These are phyloP conservation scores for Closterium sp. DNA, from an alignment of 139 green algal species.

Conservation along the genomic window DNA sequence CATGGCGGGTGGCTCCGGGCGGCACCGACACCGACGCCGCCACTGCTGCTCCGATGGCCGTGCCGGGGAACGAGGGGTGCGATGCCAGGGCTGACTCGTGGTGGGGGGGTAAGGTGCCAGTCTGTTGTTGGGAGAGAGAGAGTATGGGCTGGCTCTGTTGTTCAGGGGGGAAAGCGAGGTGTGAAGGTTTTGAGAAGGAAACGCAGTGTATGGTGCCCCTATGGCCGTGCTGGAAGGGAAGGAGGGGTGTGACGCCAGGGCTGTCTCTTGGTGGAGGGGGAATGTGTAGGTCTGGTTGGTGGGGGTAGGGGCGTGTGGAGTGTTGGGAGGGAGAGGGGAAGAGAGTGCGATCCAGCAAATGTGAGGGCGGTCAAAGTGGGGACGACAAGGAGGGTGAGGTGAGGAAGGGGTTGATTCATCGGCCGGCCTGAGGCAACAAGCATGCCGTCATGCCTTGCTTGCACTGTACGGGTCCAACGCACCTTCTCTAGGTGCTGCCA, in stretches of 20 bases:
- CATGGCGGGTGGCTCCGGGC: conserved; percentile 21
- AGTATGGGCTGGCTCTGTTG: too few species aligned
- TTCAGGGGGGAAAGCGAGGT: too few species aligned
- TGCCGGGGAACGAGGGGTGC: conserved; percentile 10
- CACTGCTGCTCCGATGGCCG: conserved; percentile 41
- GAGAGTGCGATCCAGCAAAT: background rate
- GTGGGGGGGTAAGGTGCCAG: background rate
- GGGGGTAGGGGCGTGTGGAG: too few species aligned
- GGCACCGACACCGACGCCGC: conserved; percentile 26
- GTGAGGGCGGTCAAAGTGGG: background rate
- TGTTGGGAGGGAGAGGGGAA: background rate
- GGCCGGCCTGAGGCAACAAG: background rate
- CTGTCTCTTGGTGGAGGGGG: background rate
- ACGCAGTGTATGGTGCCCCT: too few species aligned
- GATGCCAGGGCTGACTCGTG: background rate
- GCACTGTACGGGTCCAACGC: background rate
- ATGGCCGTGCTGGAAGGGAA: conserved; percentile 25
- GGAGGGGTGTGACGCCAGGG: background rate
- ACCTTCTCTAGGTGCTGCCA: conserved; percentile 39
- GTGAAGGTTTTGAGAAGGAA: too few species aligned
- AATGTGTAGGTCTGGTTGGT: background rate
- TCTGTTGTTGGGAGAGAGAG: too few species aligned
- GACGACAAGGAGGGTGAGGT: background rate
- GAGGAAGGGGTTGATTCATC: background rate
- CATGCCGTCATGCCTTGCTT: background rate